Base-by-base conservation (phyloP, 1,284 basidiomycete species). In the Trichosporon faecale region DNA sequence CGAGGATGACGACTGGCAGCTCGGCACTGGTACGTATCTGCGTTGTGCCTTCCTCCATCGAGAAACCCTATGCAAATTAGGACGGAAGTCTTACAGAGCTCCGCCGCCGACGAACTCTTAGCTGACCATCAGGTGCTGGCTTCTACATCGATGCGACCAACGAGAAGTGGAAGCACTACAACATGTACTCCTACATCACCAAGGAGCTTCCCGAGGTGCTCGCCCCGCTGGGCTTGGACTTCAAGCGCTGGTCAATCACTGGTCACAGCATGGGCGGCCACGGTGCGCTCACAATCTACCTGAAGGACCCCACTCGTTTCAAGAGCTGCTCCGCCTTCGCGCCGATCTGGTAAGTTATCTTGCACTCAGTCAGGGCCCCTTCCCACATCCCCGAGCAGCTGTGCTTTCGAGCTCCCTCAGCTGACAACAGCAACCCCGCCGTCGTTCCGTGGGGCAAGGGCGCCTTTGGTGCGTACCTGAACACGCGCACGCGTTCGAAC, bases 221-320 rank as follows among this genome's bases (percentile, higher is more conserved):
- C 68, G 88, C 90, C 18, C 88, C 87, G 2, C 83, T 94, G 65
- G 91, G 84, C 86, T 75, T 86, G 67, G 79, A 83, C 75, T 74
- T 79, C 40, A 68, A 72, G 8, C 79, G 78, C 46, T 79, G 81
- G 27, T 93, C 91, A 25, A 89, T 96, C 78, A 91, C 92, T 78
- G 94, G 93, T 33, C 93, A 95, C 81, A 91, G 89, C 82, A 91
- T 95, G 95, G 96, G 96, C 71, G 95, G 96, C 1, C 95, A 98
- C 81, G 97, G 96, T 21, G 95, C 97, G 6, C 87, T 99, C 29
- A 92, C 92, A 2, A 85, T 98, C 65, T 98, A 98, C 84, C 90
- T 99, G 67, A 87, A 89, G 70, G 79, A 88, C 84, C 70, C 90
- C 84, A 80, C 88, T 5, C 68, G 88, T 72, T 99, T 92, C 85